Evolutionary conservation across 192 early-diverging fungal genomes (phyloP), one percentile per base, ranked within the genome.

Genomic region (Chytriomyces sp.): DNA sequence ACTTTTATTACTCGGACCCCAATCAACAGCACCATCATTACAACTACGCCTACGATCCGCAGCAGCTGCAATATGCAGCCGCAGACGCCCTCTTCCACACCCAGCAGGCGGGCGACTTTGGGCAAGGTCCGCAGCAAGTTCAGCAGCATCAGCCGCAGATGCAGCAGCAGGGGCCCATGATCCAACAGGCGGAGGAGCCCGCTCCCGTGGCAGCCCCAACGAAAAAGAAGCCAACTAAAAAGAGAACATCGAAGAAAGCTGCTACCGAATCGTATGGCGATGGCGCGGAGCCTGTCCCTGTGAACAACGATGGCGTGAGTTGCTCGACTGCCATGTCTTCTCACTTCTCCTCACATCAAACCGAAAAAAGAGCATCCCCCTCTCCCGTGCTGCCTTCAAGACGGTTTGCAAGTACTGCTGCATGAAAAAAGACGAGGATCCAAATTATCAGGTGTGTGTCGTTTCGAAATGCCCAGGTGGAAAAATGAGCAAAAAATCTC

Each of bases 381-480:
- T 70, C 5, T 70, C 68, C 17, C 54, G 68, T 10, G 68, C 68
- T 14, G 68, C 68, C 2, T 70, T 70, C 57, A 70, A 59, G 36
- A 70, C 68, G 33, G 68, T 70, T 3, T 70, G 68, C 39, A 70
- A 70, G 57, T 70, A 70, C 34, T 70, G 68, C 33, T 70, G 68
- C 33, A 59, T 70, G 56, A 70, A 70, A 39, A 26, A 38, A n/a
- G 68, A 70, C 25, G 68, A 70, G 41, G 36, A 70, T 31, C 56
- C 68, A 8, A 10, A 39, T 6, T 70, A 70, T 41, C 68, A 70
- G 68, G 68, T 70, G 14, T 34, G 28, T n/a, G n/a, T n/a, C n/a
- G n/a, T n/a, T n/a, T n/a, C n/a, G n/a, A n/a, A n/a, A n/a, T n/a
- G n/a, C n/a, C n/a, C n/a, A n/a, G n/a, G n/a, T n/a, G n/a, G n/a